phyloP scores from a whole-genome alignment of 352 stramenopile genomes.

The Peronospora destructor region DNA sequence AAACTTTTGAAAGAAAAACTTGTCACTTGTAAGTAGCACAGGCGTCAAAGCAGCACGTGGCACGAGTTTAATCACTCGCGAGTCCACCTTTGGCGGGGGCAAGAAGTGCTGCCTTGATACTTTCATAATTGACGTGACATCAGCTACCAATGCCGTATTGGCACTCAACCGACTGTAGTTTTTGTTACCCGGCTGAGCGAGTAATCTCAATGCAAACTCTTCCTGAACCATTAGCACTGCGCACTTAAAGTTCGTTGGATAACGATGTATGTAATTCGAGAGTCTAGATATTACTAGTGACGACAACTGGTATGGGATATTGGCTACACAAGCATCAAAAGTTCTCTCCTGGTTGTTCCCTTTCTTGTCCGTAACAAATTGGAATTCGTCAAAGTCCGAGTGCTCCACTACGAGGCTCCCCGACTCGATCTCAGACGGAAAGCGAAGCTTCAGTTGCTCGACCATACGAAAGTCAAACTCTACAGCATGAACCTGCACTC shows the following conservation, averaged over 20 bases:
- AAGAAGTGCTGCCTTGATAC: constrained; percentile 62
- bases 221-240: constrained; percentile 80
- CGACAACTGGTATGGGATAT: constrained; percentile 85
- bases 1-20: constrained; percentile 67
- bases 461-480: constrained; percentile 80
- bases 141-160: constrained; percentile 66
- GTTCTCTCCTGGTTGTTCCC: constrained; percentile 3
- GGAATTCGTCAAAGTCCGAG: constrained; percentile 42
- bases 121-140: constrained; percentile 54
- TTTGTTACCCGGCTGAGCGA: constrained; percentile 63
- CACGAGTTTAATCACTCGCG: constrained; percentile 66
- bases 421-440: constrained; percentile 24
- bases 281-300: constrained; percentile 74
- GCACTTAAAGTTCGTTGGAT: constrained; percentile 45
- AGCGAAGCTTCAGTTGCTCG: constrained; percentile 53
- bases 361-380: constrained; percentile 10
- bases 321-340: constrained; percentile 76
- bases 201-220: constrained; percentile 69
- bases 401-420: constrained; percentile 33
- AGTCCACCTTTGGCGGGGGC: constrained; percentile 78
- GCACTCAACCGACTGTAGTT: constrained; percentile 79
- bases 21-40: constrained; percentile 19
- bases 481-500: constrained; percentile 54
- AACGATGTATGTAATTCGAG: constrained; percentile 62
- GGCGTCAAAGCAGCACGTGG: constrained; percentile 23